Base-by-base conservation (phyloP, 176 grass and related monocot species). In the Eragrostis nindensis region DNA sequence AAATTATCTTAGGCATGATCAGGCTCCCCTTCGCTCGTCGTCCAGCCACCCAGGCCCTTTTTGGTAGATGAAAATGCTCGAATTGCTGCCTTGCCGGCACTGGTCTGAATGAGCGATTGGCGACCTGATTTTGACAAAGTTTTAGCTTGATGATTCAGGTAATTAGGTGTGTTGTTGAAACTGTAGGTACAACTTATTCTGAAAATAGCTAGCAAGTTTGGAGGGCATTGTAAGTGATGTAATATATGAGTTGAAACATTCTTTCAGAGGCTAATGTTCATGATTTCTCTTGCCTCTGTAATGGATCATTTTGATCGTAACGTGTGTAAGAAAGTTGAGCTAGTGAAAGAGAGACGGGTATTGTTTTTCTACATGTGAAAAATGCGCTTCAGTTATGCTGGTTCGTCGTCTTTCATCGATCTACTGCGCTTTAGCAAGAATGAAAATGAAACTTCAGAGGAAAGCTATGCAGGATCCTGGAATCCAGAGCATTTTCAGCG, bases 391-490 rank as follows among this genome's bases (percentile, higher is more conserved):
- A n/a, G n/a, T n/a, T n/a, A n/a, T n/a, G n/a, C n/a, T n/a, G n/a
- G n/a, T n/a, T 36, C 32, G 32, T 36, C 32, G 32, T 36, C 32
- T 80, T 66, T 78, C 57, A 36, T 36, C 32, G 32, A 36, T n/a
- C 32, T 36, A 4, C 32, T 36, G 32, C n/a, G n/a, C n/a, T n/a
- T n/a, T 36, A 36, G 32, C 32, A 36, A 36, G 32, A 36, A 36
- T 36, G 32, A 36, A 36, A 36, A 36, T 36, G 32, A 36, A 36
- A 36, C 4, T 55, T 57, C 83, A 97, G 93, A 84, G 60, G 10
- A 94, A 97, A 76, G 91, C 70, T 65, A 97, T 97, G 94, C 94
- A 91, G 66, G 89, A 97, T n/a, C 94, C 94, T 66, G 94, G 94
- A 64, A 91, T 97, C 71, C 94, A 97, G 79, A 80, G 73, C 66